These are phyloP conservation scores for Vanrija humicola DNA, from an alignment of 1,284 basidiomycete genomes.

Conservation along the genomic window DNA sequence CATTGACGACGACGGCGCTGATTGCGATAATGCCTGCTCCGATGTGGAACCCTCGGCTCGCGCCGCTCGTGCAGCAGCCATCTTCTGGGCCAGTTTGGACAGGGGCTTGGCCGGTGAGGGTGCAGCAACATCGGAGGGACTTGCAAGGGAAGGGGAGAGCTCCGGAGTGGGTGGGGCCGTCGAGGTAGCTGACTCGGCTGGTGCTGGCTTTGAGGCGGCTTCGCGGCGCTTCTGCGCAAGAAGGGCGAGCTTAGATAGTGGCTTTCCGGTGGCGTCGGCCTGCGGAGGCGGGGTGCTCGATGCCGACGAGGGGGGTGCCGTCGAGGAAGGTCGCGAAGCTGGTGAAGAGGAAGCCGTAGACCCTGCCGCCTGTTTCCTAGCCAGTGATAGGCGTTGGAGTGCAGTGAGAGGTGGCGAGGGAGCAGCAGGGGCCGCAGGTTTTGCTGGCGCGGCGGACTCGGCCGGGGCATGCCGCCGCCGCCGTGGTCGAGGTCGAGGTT, in stretches of 20 bases:
- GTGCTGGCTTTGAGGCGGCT: slow-evolving; percentile 12
- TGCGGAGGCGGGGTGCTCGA: slow-evolving; percentile 12
- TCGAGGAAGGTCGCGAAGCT: too few relatives aligned
- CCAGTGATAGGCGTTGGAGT: slow-evolving; percentile 61
- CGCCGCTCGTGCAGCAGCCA: slow-evolving; percentile 44
- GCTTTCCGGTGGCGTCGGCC: slow-evolving; percentile 29
- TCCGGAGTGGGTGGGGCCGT: slow-evolving; percentile 2
- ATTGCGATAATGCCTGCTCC: too few relatives aligned
- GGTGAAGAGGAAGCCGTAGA: slow-evolving; percentile 1
- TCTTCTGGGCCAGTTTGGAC: slow-evolving; percentile 55
- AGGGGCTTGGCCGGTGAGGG: slow-evolving; percentile 46
- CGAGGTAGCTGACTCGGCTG: neutral
- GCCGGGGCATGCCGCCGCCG: neutral
- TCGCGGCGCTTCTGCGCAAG: slow-evolving; percentile 61
- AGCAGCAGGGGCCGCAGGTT: slow-evolving; percentile 1
- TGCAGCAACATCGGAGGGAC: slow-evolving; percentile 56
- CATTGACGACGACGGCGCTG: too few relatives aligned
- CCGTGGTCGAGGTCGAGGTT: slow-evolving; percentile 20
- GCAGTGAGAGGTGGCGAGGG: slow-evolving; percentile 60
- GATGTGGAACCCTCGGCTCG: neutral
- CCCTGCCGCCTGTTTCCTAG: slow-evolving; percentile 33
- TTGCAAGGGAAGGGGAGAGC: slow-evolving; percentile 6
- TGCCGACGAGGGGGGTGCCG: slow-evolving; percentile 27
- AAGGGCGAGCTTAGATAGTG: slow-evolving; percentile 65
- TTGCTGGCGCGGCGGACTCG: neutral